Evolutionary conservation across 306 rosid species (phyloP).

Genomic region (Trifolium subterraneum): DNA sequence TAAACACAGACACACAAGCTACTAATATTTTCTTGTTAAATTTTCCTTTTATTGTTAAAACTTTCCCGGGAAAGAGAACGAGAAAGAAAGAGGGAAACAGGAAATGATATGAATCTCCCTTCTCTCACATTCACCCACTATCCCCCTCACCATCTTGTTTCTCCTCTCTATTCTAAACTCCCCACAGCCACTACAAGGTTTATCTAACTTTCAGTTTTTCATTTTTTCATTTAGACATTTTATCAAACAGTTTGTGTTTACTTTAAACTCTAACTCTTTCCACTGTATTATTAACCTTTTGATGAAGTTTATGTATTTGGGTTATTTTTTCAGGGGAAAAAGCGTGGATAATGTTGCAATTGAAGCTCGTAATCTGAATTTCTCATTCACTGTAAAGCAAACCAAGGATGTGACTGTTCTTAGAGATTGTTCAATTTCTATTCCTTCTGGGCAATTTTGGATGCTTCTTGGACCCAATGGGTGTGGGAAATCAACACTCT

Average conservation of each 20-base stretch:
- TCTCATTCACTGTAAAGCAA: constrained; percentile 62
- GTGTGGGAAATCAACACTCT: constrained; percentile 86
- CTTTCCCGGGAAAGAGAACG: background rate
- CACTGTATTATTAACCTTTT: background rate
- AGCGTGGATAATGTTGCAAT: constrained; percentile 57
- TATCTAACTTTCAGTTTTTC: background rate
- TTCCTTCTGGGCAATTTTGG: constrained; percentile 89
- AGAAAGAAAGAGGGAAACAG: constrained; percentile 5
- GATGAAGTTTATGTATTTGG: background rate
- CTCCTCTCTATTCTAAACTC: constrained; percentile 50
- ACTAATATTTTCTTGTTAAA: no score
- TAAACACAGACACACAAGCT: background rate
- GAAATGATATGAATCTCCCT: constrained; percentile 46
- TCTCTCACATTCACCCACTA: constrained; percentile 12
- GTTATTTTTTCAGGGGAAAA: constrained; percentile 43
- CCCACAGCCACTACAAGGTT: constrained; percentile 45
- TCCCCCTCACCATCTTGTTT: constrained; percentile 34
- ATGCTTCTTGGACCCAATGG: constrained; percentile 96
- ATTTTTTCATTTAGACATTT: constrained; percentile 43
- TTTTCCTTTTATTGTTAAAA: constrained; percentile 5
- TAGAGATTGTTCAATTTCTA: constrained; percentile 71
- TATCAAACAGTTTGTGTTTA: constrained; percentile 39
- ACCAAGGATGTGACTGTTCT: constrained; percentile 60
- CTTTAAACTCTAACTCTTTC: background rate
- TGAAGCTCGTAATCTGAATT: constrained; percentile 63